A percentile compares a stretch with the other conserved stretches of the same genome.
phyloP scores from a whole-genome alignment of 1,139 yeast species.

The Yamadazyma songkhlaensis region DNA sequence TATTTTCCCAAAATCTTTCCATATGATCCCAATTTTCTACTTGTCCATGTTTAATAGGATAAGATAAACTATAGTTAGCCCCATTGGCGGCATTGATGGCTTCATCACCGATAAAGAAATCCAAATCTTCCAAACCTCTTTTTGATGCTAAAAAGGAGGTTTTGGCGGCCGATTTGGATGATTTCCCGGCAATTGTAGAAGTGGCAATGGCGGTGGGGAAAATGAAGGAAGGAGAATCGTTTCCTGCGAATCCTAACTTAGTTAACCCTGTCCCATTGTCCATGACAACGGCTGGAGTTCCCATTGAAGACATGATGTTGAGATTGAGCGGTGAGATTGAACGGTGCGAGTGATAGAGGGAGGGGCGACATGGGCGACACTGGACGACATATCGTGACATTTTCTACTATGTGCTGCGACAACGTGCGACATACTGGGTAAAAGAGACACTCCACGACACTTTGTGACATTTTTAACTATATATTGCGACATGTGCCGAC shows the following conservation, averaged over 20 bases:
- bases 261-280: constrained; percentile 98
- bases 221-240: constrained; percentile 95
- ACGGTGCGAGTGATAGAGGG: neutral
- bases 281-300: constrained; percentile 94
- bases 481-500: no score
- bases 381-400: no score
- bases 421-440: neutral
- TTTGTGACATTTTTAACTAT: neutral
- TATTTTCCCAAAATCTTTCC: constrained; percentile 99
- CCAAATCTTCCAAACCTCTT: constrained; percentile 92
- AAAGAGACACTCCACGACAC: neutral
- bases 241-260: constrained; percentile 97
- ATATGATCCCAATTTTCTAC: constrained; percentile 99
- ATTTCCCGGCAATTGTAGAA: constrained; percentile 40
- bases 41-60: constrained; percentile 97
- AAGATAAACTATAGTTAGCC: constrained; percentile 81
- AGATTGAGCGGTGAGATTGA: neutral
- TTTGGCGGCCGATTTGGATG: constrained; percentile 36
- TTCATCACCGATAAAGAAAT: constrained; percentile 93
- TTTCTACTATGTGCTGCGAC: neutral
- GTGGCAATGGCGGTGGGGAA: constrained; percentile 98
- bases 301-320: constrained; percentile 60
- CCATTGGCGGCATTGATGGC: constrained; percentile 89
- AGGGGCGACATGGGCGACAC: neutral
- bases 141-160: constrained; percentile 57